Percentiles rank a stretch among this genome's conserved stretches.
These are phyloP conservation scores for Friedmanniomyces simplex DNA, from an alignment of 495 filamentous ascomycete genomes.

Conservation along the genomic window DNA sequence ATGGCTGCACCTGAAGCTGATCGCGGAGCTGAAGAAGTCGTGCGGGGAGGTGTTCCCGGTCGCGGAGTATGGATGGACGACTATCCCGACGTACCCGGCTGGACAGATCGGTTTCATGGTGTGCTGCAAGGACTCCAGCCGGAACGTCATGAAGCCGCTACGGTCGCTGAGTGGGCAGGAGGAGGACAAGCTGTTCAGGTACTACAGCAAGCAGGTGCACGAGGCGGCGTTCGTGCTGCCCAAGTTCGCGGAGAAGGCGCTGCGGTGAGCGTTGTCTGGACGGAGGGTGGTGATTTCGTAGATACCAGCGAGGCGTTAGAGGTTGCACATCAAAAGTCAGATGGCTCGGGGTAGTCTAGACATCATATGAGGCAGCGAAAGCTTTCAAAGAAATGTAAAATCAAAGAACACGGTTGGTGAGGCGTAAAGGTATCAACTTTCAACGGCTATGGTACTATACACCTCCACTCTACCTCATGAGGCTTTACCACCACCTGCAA, in stretches of 20 bases:
- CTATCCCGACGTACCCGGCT: constrained; percentile 97
- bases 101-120: constrained; percentile 99
- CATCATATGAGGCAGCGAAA: too few species aligned
- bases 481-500: too few species aligned
- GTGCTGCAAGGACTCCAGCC: constrained; percentile 82
- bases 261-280: constrained; percentile 27
- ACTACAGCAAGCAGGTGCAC: constrained; percentile 95
- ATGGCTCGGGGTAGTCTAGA: too few species aligned
- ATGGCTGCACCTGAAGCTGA: constrained; percentile 92
- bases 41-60: constrained; percentile 96
- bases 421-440: too few species aligned
- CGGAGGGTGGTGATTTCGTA: background rate
- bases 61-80: constrained; percentile 98
- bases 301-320: constrained; percentile 10
- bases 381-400: too few species aligned
- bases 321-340: too few species aligned
- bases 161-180: constrained; percentile 72
- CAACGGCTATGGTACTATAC: background rate
- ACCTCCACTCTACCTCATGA: background rate
- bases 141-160: constrained; percentile 73
- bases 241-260: constrained; percentile 75
- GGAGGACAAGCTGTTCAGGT: constrained; percentile 81
- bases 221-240: constrained; percentile 87
- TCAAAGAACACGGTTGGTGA: too few species aligned
- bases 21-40: constrained; percentile 83